A percentile compares a stretch with the other conserved stretches of the same genome.
Evolutionary conservation across 164 flowering plant species (phyloP).

Genomic region (Macadamia integrifolia): DNA sequence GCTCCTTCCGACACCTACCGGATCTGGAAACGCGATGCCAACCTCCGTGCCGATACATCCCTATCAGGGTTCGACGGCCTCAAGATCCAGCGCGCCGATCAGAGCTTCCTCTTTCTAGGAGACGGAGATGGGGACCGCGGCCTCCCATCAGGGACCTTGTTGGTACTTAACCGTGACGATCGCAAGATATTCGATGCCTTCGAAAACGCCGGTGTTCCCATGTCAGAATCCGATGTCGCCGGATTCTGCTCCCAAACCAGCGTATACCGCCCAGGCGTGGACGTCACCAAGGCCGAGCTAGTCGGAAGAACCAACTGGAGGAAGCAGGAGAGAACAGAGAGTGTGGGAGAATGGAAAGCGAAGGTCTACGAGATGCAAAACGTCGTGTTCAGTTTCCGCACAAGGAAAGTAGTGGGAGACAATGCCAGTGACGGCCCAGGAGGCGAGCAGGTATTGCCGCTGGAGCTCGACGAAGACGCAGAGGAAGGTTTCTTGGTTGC

Average conservation of each 20-base stretch:
- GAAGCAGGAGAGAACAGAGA: constrained; percentile 72
- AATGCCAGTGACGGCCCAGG: constrained; percentile 27
- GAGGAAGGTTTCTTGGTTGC: constrained; percentile 82
- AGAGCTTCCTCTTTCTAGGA: constrained; percentile 84
- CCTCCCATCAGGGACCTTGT: constrained; percentile 54
- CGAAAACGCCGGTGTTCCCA: constrained; percentile 72
- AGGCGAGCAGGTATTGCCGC: constrained; percentile 48
- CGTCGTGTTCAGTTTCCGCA: constrained; percentile 73
- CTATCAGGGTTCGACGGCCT: constrained; percentile 92
- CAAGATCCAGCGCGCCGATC: constrained; percentile 83
- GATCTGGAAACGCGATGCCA: constrained; percentile 91
- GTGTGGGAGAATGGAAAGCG: constrained; percentile 84
- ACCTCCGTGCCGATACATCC: constrained; percentile 84
- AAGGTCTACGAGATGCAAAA: constrained; percentile 78
- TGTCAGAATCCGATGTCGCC: constrained; percentile 56
- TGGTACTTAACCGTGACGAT: constrained; percentile 68
- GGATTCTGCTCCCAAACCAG: constrained; percentile 63
- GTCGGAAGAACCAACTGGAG: constrained; percentile 79
- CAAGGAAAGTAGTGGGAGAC: constrained; percentile 47
- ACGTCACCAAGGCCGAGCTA: constrained; percentile 79
- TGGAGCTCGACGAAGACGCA: constrained; percentile 60
- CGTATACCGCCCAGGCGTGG: constrained; percentile 92
- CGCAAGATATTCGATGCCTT: constrained; percentile 66
- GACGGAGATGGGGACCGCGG: constrained; percentile 41
- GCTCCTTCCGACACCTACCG: constrained; percentile 94